Conservation (phyloP, 2,329 filamentous ascomycete genomes). For the Botrytis fabae region DNA sequence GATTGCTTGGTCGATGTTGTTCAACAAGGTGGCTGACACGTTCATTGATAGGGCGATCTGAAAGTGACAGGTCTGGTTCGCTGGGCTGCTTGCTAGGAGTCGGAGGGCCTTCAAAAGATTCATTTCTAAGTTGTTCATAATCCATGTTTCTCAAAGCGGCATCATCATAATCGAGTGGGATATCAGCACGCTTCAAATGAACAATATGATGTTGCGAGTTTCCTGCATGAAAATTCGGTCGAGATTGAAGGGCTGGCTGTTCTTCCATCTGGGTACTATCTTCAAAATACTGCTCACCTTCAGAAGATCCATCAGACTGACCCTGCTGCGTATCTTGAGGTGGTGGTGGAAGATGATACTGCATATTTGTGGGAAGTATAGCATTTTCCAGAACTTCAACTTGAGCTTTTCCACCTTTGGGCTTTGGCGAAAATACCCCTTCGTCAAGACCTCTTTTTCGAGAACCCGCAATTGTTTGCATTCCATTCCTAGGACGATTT, state of each 20-base stretch:
- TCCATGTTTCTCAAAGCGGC: constrained; percentile 14
- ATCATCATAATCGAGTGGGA: constrained; percentile 20
- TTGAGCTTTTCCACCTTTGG: constrained; percentile 2
- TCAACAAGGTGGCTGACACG: constrained; percentile 9
- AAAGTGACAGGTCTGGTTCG: constrained; percentile 17
- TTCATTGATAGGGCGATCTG: constrained; percentile 14
- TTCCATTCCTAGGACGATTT: constrained; percentile 2
- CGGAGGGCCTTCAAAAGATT: constrained; percentile 21
- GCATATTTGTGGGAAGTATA: background rate
- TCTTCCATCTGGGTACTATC: background rate
- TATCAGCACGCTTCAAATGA: background rate
- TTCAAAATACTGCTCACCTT: constrained; percentile 15
- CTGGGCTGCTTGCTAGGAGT: background rate
- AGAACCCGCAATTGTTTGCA: constrained; percentile 2
- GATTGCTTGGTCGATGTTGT: background rate
- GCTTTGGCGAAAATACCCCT: constrained; percentile 10
- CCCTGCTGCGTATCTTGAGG: background rate
- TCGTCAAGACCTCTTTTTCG: constrained; percentile 13
- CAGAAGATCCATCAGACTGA: constrained; percentile 3
- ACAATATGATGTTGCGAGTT: background rate
- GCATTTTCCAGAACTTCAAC: constrained; percentile 1
- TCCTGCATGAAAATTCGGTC: background rate
- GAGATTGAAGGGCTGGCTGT: constrained; percentile 18
- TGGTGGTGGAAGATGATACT: constrained; percentile 2
- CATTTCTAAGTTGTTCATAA: constrained; percentile 14